A percentile compares a stretch with the other conserved stretches of the same genome.
These are phyloP conservation scores for Yamadazyma kanchanaburiensis DNA, from an alignment of 1,139 yeast genomes.

Conservation along the genomic window DNA sequence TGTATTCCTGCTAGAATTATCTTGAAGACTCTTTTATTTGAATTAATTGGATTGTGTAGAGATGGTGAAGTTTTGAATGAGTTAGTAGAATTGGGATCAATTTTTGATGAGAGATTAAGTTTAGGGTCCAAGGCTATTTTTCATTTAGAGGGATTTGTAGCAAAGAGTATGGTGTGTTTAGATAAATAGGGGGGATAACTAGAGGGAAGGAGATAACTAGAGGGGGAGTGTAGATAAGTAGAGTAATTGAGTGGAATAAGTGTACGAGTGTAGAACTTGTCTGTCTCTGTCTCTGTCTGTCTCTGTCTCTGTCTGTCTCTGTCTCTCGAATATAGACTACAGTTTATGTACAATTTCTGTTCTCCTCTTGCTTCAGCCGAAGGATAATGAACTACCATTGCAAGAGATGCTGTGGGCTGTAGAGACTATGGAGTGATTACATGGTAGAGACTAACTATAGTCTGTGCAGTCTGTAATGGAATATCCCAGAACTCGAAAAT, in stretches of 20 bases:
- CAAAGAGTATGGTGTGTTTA: conserved; percentile 72
- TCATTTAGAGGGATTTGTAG: conserved; percentile 92
- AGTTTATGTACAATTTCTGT: too few species aligned
- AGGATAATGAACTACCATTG: too few species aligned
- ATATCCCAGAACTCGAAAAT: too few species aligned
- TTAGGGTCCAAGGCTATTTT: conserved; percentile 87
- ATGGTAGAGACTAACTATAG: too few species aligned
- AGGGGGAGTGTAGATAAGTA: not conserved
- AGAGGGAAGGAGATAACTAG: not conserved
- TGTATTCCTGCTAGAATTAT: conserved; percentile 87
- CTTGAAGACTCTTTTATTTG: conserved; percentile 63
- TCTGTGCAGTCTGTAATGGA: too few species aligned
- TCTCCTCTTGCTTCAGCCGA: too few species aligned
- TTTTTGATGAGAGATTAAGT: conserved; percentile 83
- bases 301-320: too few species aligned
- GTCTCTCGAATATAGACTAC: too few species aligned
- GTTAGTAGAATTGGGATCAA: conserved; percentile 66
- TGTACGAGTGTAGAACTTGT: too few species aligned
- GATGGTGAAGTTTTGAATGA: conserved; percentile 34
- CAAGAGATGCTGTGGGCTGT: too few species aligned
- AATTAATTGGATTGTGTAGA: conserved; percentile 44
- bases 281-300: too few species aligned
- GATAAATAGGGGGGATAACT: conserved; percentile 10
- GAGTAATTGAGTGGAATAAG: not conserved
- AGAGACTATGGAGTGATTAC: too few species aligned